These are phyloP conservation scores for Mychonastes homosphaera DNA, from an alignment of 139 green algal species.

Conservation along the genomic window DNA sequence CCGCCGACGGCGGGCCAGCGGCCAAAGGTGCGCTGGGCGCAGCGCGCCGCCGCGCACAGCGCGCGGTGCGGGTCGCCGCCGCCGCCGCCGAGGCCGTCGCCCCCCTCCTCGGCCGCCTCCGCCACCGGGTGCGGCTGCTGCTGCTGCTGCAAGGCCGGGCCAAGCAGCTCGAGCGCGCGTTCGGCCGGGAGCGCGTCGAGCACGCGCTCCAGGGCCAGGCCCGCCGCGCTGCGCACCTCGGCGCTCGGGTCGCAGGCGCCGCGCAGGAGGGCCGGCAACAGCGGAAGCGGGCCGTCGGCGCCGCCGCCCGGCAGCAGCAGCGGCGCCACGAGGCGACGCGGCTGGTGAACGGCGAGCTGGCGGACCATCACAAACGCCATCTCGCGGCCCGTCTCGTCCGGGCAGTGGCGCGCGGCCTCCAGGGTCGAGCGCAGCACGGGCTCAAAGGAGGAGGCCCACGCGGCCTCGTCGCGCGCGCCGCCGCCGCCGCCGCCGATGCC, in stretches of 20 bases:
- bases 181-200: not conserved
- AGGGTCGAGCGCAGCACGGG: slow-evolving; percentile 19
- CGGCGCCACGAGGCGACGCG: slow-evolving; percentile 22
- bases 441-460: not conserved
- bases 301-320: slow-evolving; percentile 24
- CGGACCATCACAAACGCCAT: slow-evolving; percentile 22
- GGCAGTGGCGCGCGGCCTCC: slow-evolving; percentile 7
- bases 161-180: not conserved
- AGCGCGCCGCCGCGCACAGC: not conserved
- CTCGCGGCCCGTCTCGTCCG: slow-evolving; percentile 20
- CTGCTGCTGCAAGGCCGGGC: not conserved
- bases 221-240: slow-evolving; percentile 3
- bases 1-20: not conserved
- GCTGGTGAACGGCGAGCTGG: slow-evolving; percentile 17
- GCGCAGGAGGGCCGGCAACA: too few relatives aligned
- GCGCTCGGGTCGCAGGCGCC: too few relatives aligned
- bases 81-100: not conserved
- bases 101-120: not conserved
- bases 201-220: too few relatives aligned
- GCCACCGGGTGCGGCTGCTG: not conserved
- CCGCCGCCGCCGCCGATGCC: not conserved
- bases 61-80: not conserved
- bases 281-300: too few relatives aligned
- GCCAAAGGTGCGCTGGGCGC: not conserved
- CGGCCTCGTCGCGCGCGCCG: not conserved